Evolutionary conservation across 805 yeast genomes (phyloP).

Genomic region (Candida morakotiae): DNA sequence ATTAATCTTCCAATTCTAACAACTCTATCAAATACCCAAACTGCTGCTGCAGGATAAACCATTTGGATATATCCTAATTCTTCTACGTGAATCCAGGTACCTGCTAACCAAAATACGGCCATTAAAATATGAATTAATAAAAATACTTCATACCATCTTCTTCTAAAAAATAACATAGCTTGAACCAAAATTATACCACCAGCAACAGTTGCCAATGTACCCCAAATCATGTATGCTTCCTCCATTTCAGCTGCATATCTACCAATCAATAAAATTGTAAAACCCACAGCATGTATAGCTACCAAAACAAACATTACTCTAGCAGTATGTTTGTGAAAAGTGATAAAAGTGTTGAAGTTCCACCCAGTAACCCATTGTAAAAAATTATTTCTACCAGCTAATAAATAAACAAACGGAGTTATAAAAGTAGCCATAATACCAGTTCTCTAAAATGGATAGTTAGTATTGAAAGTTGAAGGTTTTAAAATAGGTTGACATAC

Average conservation of each 20-base stretch:
- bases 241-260: constrained; percentile 12
- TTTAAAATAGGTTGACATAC: no score
- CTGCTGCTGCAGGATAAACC: constrained; percentile 27
- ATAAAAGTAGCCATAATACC: constrained; percentile 43
- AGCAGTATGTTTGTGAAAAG: constrained; percentile 45
- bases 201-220: constrained; percentile 30
- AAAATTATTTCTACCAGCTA: constrained; percentile 62
- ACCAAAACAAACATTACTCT: constrained; percentile 24
- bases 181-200: constrained; percentile 30
- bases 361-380: constrained; percentile 58
- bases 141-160: constrained; percentile 36
- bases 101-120: constrained; percentile 41
- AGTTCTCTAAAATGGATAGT: constrained; percentile 35
- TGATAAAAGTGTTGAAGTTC: constrained; percentile 40
- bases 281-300: constrained; percentile 27
- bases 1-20: constrained; percentile 28
- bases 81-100: constrained; percentile 36
- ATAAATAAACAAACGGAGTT: constrained; percentile 51
- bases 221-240: constrained; percentile 24
- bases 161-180: constrained; percentile 30
- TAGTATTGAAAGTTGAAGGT: neutral
- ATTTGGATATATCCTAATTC: constrained; percentile 21
- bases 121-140: constrained; percentile 29
- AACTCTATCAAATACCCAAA: constrained; percentile 36
- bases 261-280: constrained; percentile 15